phyloP scores from a whole-genome alignment of 306 rosid species.

The Cucurbita moschata region DNA sequence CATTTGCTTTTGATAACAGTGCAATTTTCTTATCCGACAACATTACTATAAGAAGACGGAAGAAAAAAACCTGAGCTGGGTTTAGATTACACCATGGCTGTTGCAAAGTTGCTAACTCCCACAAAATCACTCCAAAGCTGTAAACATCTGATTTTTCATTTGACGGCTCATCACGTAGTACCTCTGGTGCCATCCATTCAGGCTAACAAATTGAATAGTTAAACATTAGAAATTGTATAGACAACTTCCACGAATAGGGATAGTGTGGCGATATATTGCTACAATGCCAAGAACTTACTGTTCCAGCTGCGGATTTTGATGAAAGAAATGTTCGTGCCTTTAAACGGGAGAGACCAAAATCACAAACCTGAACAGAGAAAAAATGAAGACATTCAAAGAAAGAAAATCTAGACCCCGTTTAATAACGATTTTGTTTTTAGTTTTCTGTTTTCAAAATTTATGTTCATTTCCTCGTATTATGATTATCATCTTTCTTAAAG shows the following conservation, averaged over 20 bases:
- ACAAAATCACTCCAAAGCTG: conserved; percentile 90
- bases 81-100: conserved; percentile 90
- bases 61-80: conserved; percentile 79
- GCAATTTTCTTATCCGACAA: not conserved
- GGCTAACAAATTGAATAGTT: conserved; percentile 29
- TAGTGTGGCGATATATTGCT: not conserved
- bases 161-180: conserved; percentile 93
- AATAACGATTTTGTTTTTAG: too few species aligned
- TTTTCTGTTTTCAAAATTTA: too few species aligned
- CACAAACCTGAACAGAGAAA: conserved; percentile 52
- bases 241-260: not conserved
- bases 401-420: too few species aligned
- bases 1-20: not conserved
- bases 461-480: too few species aligned
- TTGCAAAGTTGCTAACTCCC: conserved; percentile 88
- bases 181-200: conserved; percentile 99
- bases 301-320: conserved; percentile 97
- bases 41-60: not conserved
- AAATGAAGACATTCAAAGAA: not conserved
- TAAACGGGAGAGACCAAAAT: conserved; percentile 93
- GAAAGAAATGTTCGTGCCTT: conserved; percentile 96
- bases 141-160: conserved; percentile 94
- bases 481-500: too few species aligned
- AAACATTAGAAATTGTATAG: not conserved
- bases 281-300: conserved; percentile 45